phyloP scores from a whole-genome alignment of 495 filamentous ascomycete species.

The Umbilicaria muhlenbergii region DNA sequence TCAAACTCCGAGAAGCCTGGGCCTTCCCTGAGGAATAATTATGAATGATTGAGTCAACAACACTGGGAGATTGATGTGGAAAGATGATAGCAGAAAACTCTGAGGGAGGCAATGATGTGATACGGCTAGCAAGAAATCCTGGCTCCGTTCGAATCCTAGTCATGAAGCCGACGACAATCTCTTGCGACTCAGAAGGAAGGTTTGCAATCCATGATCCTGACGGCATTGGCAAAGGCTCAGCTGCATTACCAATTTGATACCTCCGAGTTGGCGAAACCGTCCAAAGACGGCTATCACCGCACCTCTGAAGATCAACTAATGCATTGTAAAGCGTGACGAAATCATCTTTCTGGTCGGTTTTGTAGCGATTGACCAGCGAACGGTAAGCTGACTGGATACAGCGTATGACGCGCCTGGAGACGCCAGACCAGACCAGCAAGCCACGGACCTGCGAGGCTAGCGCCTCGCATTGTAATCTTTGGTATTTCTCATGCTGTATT shows the following conservation, averaged over 20 bases:
- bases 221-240: too few relatives aligned
- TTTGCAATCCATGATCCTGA: constrained; percentile 54
- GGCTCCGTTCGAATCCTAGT: constrained; percentile 69
- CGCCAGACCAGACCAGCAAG: too few relatives aligned
- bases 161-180: constrained; percentile 64
- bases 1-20: constrained; percentile 14
- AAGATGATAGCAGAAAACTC: constrained; percentile 62
- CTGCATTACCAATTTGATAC: too few relatives aligned
- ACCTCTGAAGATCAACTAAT: constrained; percentile 74
- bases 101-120: constrained; percentile 51
- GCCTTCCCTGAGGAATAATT: constrained; percentile 48
- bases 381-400: constrained; percentile 13
- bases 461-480: not conserved
- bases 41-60: constrained; percentile 67
- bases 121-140: constrained; percentile 68
- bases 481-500: constrained; percentile 2
- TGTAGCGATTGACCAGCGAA: constrained; percentile 75
- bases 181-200: constrained; percentile 57
- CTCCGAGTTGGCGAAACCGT: too few relatives aligned
- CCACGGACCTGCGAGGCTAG: too few relatives aligned
- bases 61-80: constrained; percentile 60
- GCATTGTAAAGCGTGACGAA: constrained; percentile 82
- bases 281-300: constrained; percentile 39
- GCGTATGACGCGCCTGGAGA: too few relatives aligned
- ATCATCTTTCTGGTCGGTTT: constrained; percentile 73